A percentile compares a stretch with the other conserved stretches of the same genome.
Conservation (phyloP, 2,329 filamentous ascomycete species). For the Aureobasidium mangrovei region DNA sequence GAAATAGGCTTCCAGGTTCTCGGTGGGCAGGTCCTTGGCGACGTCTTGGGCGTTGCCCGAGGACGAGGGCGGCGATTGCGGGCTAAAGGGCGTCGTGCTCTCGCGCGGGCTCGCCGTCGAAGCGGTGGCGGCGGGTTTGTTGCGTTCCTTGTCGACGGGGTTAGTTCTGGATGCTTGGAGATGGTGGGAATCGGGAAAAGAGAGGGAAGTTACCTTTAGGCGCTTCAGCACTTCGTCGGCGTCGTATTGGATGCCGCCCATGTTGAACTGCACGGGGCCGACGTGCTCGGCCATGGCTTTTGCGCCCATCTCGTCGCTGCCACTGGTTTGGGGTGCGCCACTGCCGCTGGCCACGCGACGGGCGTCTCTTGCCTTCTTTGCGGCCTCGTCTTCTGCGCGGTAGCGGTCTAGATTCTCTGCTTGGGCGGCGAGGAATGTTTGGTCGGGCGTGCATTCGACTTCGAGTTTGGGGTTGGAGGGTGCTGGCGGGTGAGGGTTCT, state of each 20-base stretch:
- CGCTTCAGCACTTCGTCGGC: slow-evolving; percentile 87
- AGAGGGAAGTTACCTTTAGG: slow-evolving; percentile 56
- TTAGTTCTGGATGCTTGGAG: not conserved
- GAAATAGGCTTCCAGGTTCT: slow-evolving; percentile 53
- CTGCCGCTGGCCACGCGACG: slow-evolving; percentile 17
- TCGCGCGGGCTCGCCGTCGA: slow-evolving; percentile 33
- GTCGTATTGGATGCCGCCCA: slow-evolving; percentile 86
- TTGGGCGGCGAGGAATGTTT: slow-evolving; percentile 42
- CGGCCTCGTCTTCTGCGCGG: slow-evolving; percentile 50
- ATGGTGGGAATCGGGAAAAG: not conserved
- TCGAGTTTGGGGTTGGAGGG: slow-evolving; percentile 24
- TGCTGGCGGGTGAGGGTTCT: slow-evolving; percentile 25
- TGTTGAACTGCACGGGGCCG: slow-evolving; percentile 93
- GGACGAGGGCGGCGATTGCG: slow-evolving; percentile 16
- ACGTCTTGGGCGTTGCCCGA: slow-evolving; percentile 26
- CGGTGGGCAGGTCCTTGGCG: slow-evolving; percentile 44
- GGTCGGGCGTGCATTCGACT: slow-evolving; percentile 26
- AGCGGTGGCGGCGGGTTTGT: slow-evolving; percentile 16
- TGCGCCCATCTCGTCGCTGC: slow-evolving; percentile 26
- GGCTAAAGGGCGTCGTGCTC: slow-evolving; percentile 14
- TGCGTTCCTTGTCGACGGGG: slow-evolving; percentile 8
- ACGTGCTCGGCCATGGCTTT: slow-evolving; percentile 64
- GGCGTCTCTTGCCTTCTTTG: slow-evolving; percentile 26
- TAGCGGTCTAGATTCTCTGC: slow-evolving; percentile 63
- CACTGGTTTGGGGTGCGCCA: slow-evolving; percentile 1